Evolutionary conservation across 208 protist genomes (phyloP).

Genomic region (Strigomonas culicis): DNA sequence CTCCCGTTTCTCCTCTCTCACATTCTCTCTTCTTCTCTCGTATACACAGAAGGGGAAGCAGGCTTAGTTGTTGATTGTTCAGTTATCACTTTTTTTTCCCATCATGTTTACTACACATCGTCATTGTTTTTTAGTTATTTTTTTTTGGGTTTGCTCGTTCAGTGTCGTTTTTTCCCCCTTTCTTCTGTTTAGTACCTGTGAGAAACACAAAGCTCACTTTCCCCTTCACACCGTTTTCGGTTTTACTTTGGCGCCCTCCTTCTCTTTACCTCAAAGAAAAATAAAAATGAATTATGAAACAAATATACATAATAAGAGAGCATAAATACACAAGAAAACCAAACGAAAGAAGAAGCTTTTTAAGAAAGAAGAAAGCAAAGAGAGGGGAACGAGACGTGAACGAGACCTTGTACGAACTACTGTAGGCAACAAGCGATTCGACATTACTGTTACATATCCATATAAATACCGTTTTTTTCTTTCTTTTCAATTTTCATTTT

Average conservation of each 20-base stretch:
- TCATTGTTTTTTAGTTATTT: slow-evolving; percentile 5
- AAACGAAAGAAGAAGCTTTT: too few species aligned
- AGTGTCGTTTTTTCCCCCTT: slow-evolving; percentile 3
- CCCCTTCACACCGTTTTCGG: too few species aligned
- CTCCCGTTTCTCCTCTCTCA: too few species aligned
- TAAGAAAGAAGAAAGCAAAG: too few species aligned
- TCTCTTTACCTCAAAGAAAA: slow-evolving; percentile 1
- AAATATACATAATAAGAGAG: neutral
- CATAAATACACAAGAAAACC: too few species aligned
- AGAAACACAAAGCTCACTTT: neutral
- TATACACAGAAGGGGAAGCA: too few species aligned
- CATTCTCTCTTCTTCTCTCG: too few species aligned
- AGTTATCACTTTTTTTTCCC: neutral
- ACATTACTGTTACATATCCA: neutral
- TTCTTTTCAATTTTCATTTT: slow-evolving; percentile 10
- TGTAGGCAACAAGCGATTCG: too few species aligned
- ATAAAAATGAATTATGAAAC: slow-evolving; percentile 1
- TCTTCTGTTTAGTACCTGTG: neutral
- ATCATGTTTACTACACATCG: neutral
- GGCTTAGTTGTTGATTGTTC: neutral
- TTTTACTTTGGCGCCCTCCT: neutral
- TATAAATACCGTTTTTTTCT: slow-evolving; percentile 21
- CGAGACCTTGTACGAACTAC: neutral
- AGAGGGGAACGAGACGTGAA: neutral
- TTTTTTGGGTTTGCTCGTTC: too few species aligned